These are phyloP conservation scores for Pseudovirgaria hyperparasitica DNA, from an alignment of 2,329 filamentous ascomycete genomes.

Conservation along the genomic window DNA sequence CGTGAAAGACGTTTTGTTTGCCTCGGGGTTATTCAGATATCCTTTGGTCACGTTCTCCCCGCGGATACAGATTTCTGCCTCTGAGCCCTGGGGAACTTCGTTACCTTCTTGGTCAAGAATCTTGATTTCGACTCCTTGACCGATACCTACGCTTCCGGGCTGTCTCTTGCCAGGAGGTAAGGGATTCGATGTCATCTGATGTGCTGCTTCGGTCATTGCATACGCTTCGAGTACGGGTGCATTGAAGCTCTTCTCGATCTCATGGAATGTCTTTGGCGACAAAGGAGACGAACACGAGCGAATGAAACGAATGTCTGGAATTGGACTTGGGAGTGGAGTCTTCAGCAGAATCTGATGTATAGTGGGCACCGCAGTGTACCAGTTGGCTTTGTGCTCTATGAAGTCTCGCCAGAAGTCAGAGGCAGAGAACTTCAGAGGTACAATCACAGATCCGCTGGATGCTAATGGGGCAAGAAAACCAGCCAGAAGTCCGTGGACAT, in stretches of 20 bases:
- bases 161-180: slow-evolving; percentile 55
- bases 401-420: slow-evolving; percentile 76
- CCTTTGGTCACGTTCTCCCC: slow-evolving; percentile 76
- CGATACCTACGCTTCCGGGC: slow-evolving; percentile 71
- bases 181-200: slow-evolving; percentile 65
- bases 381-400: slow-evolving; percentile 60
- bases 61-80: slow-evolving; percentile 72
- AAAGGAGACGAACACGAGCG: slow-evolving; percentile 77
- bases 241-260: slow-evolving; percentile 61
- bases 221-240: slow-evolving; percentile 82
- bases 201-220: slow-evolving; percentile 83
- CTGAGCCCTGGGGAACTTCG: slow-evolving; percentile 53
- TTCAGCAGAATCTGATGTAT: slow-evolving; percentile 84
- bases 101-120: slow-evolving; percentile 61
- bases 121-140: slow-evolving; percentile 69
- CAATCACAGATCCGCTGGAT: slow-evolving; percentile 66
- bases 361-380: slow-evolving; percentile 88
- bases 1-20: slow-evolving; percentile 64
- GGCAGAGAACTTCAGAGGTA: slow-evolving; percentile 69
- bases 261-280: slow-evolving; percentile 67
- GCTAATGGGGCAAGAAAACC: slow-evolving; percentile 66
- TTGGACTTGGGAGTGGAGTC: slow-evolving; percentile 52
- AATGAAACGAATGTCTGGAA: slow-evolving; percentile 71
- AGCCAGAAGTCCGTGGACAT: slow-evolving; percentile 78
- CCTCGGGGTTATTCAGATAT: slow-evolving; percentile 70